These are phyloP conservation scores for Effrenium voratum DNA, from an alignment of 73 alveolate genomes.

Conservation along the genomic window DNA sequence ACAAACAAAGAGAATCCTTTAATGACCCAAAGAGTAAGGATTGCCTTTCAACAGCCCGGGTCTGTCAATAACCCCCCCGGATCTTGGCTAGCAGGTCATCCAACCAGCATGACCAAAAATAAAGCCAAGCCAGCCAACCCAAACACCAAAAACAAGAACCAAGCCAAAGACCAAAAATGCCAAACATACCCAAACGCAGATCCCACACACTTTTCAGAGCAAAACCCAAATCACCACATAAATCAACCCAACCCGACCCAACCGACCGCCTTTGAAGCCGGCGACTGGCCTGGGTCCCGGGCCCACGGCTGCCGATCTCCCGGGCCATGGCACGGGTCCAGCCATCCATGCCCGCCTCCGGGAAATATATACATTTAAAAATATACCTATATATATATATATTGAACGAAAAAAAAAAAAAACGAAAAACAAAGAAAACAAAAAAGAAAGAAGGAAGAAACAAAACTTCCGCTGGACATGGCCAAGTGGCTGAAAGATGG, in stretches of 20 bases:
- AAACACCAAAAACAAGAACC: not conserved
- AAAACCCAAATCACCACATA: not conserved
- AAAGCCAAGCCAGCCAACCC: not conserved
- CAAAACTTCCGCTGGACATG: no score
- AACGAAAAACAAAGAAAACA: no score
- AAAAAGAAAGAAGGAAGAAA: no score
- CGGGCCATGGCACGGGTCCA: conserved; percentile 90
- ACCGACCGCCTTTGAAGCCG: no score
- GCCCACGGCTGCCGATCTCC: conserved; percentile 86
- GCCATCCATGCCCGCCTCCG: conserved; percentile 93
- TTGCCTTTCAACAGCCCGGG: no score
- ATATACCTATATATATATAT: not conserved
- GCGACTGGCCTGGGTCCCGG: not conserved
- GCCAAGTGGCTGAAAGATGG: no score
- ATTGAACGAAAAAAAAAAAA: not conserved
- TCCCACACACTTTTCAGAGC: not conserved
- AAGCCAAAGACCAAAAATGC: not conserved
- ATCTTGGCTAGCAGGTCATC: no score
- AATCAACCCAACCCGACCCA: not conserved
- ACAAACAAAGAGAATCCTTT: no score
- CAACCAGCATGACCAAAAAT: no score
- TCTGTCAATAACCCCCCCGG: no score
- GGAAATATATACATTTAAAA: not conserved
- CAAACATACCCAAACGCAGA: not conserved
- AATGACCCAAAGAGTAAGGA: no score